Conservation (phyloP, 257 asterid species). For the Solanum paucissectum region DNA sequence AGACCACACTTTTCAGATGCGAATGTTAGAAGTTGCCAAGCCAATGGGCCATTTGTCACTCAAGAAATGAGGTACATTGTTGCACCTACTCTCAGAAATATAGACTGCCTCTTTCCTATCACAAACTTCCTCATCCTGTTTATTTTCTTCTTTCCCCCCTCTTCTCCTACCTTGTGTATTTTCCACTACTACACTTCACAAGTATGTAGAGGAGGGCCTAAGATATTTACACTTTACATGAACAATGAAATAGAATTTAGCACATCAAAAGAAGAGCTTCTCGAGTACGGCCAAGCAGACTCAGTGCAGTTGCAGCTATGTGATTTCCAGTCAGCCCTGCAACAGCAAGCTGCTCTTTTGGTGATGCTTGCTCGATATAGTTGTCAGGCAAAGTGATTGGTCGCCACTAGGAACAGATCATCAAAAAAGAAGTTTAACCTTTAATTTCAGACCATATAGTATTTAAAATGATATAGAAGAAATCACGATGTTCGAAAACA, state of each 20-base stretch:
- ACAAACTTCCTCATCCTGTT: not conserved
- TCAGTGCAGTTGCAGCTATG: constrained; percentile 84
- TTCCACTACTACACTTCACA: not conserved
- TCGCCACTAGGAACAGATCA: constrained; percentile 57
- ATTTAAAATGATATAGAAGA: not conserved
- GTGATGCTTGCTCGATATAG: constrained; percentile 62
- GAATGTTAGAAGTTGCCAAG: not conserved
- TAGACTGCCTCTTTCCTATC: not conserved
- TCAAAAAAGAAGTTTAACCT: not conserved
- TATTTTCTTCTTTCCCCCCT: not conserved
- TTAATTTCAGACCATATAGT: not conserved
- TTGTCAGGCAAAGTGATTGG: constrained; percentile 75
- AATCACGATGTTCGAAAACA: not conserved
- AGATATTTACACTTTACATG: not conserved
- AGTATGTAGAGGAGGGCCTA: not conserved
- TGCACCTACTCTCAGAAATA: not conserved
- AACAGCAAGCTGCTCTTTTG: constrained; percentile 49
- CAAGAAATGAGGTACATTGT: not conserved
- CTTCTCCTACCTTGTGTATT: not conserved
- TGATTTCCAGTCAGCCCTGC: constrained; percentile 74
- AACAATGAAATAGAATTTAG: constrained; percentile 5
- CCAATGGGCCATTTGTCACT: not conserved
- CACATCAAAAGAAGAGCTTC: constrained; percentile 80
- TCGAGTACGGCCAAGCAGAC: constrained; percentile 73
- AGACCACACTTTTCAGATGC: not conserved